Evolutionary conservation across 257 asterid genomes (phyloP).

Genomic region (Linaria vulgaris): DNA sequence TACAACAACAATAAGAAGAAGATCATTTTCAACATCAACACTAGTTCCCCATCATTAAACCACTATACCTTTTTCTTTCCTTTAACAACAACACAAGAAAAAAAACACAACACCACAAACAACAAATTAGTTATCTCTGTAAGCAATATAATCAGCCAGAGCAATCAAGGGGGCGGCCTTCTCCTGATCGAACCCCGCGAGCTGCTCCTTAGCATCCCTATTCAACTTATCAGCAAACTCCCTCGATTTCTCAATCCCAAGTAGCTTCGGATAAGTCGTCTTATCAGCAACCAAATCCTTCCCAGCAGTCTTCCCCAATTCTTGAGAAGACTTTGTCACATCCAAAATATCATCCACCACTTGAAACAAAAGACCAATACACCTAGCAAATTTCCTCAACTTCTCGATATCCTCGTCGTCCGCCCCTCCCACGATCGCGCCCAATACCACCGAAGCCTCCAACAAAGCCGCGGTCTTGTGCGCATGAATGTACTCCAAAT

Average conservation of each 20-base stretch:
- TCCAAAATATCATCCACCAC: slow-evolving; percentile 65
- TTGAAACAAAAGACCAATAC: slow-evolving; percentile 59
- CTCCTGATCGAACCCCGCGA: slow-evolving; percentile 42
- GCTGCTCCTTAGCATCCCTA: slow-evolving; percentile 50
- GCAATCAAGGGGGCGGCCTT: slow-evolving; percentile 57
- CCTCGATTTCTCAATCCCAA: slow-evolving; percentile 55
- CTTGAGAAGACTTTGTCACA: slow-evolving; percentile 54
- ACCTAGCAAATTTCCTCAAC: slow-evolving; percentile 50
- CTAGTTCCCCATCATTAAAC: too few species aligned
- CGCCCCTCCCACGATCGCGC: slow-evolving; percentile 63
- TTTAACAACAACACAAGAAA: not conserved
- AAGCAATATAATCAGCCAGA: slow-evolving; percentile 56
- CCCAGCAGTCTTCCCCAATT: slow-evolving; percentile 67
- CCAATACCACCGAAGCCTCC: slow-evolving; percentile 57
- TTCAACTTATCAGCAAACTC: slow-evolving; percentile 59
- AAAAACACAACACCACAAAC: not conserved
- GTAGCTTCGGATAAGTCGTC: slow-evolving; percentile 56
- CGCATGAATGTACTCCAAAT: slow-evolving; percentile 49
- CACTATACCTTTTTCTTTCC: too few species aligned
- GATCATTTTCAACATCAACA: too few species aligned
- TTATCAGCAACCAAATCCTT: slow-evolving; percentile 60
- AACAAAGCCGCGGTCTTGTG: slow-evolving; percentile 63
- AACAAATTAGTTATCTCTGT: slow-evolving; percentile 41
- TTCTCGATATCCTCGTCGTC: slow-evolving; percentile 37
- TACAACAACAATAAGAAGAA: too few species aligned